These are phyloP conservation scores for Helotiales sp. DNA, from an alignment of 2,329 filamentous ascomycete species.

Conservation along the genomic window DNA sequence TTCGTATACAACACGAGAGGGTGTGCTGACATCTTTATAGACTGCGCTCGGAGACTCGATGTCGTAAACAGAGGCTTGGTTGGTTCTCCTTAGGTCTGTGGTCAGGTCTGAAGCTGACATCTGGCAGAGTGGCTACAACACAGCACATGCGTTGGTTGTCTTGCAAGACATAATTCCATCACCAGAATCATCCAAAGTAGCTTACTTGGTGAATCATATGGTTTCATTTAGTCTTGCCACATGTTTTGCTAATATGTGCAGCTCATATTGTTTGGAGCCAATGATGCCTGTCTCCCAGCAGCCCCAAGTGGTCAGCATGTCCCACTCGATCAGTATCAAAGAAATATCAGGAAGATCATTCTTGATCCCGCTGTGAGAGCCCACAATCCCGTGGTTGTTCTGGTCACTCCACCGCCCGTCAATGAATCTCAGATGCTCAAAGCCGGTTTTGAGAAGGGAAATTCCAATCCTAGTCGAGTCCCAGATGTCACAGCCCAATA, in stretches of 20 bases:
- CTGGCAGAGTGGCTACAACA: conserved; percentile 69
- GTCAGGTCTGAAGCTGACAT: background rate
- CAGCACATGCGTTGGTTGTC: conserved; percentile 68
- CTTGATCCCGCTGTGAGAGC: conserved; percentile 67
- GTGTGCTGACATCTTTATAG: conserved; percentile 43
- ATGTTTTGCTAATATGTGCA: conserved; percentile 8
- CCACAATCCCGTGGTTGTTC: conserved; percentile 71
- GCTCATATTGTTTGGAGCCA: conserved; percentile 79
- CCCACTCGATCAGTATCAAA: conserved; percentile 70
- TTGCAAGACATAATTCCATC: conserved; percentile 71
- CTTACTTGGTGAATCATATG: conserved; percentile 58
- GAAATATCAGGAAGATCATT: conserved; percentile 71
- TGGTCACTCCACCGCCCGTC: conserved; percentile 81
- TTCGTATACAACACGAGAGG: background rate
- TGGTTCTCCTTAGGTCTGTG: conserved; percentile 32
- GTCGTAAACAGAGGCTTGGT: conserved; percentile 85
- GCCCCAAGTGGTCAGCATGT: conserved; percentile 71
- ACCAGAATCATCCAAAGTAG: conserved; percentile 60
- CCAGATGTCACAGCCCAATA: conserved; percentile 63
- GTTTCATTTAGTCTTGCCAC: background rate
- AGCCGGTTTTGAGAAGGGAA: conserved; percentile 32
- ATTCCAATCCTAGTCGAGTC: conserved; percentile 49
- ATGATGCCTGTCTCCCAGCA: conserved; percentile 74
- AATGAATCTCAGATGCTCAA: conserved; percentile 52
- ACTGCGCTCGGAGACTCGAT: conserved; percentile 75